phyloP scores from a whole-genome alignment of 345 rosid genomes.

The Eucalyptus regnans region DNA sequence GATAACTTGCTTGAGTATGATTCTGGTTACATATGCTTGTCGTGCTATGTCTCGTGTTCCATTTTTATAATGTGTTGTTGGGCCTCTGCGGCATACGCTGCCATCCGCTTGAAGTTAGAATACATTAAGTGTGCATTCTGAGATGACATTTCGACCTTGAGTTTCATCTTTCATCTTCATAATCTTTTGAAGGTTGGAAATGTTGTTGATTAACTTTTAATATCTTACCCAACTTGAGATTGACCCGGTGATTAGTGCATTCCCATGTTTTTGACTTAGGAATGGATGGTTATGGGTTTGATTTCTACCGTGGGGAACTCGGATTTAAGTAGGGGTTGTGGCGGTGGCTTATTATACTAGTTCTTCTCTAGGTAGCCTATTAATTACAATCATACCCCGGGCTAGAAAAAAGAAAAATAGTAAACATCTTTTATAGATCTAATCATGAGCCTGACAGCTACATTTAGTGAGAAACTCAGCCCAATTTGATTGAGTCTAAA shows the following conservation, averaged over 20 bases:
- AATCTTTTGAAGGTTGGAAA: neutral
- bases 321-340: neutral
- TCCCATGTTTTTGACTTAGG: neutral
- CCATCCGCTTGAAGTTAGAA: neutral
- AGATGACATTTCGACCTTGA: neutral
- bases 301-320: neutral
- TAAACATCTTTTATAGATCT: neutral
- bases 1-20: neutral
- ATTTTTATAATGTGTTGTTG: neutral
- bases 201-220: neutral
- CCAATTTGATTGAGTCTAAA: neutral
- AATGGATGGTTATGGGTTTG: neutral
- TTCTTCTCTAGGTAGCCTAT: neutral
- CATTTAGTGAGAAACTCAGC: neutral
- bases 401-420: neutral
- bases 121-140: neutral
- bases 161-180: neutral
- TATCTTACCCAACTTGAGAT: neutral
- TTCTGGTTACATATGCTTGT: neutral
- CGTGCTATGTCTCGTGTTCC: neutral
- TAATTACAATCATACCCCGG: neutral
- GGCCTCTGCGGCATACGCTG: neutral
- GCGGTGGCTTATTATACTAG: neutral
- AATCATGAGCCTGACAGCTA: neutral
- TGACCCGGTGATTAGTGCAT: neutral